These are phyloP conservation scores for Globisporangium spinosum DNA, from an alignment of 352 stramenopile species.

Conservation along the genomic window DNA sequence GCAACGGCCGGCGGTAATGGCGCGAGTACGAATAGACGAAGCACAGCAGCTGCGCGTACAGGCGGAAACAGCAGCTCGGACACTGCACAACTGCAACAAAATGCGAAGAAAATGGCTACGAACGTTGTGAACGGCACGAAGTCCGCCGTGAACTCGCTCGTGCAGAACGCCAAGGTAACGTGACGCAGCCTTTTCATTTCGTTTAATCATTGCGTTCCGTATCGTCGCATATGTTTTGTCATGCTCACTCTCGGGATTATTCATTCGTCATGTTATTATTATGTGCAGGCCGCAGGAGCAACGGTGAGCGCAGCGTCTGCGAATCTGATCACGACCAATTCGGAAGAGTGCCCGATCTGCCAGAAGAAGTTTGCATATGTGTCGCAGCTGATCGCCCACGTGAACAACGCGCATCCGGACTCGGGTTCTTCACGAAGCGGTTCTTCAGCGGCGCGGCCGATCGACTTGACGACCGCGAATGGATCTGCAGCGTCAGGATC, in stretches of 20 bases:
- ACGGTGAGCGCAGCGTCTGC: slow-evolving; percentile 15
- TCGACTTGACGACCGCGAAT: slow-evolving; percentile 8
- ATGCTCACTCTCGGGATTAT: background rate
- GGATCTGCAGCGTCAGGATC: background rate
- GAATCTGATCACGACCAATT: slow-evolving; percentile 30
- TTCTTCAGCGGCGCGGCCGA: background rate
- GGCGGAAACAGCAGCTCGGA: background rate
- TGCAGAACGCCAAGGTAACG: slow-evolving; percentile 43
- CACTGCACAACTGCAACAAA: slow-evolving; percentile 24
- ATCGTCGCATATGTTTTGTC: background rate
- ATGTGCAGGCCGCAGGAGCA: slow-evolving; percentile 13
- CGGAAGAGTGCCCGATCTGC: slow-evolving; percentile 70
- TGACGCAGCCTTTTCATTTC: background rate
- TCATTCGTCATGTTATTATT: background rate
- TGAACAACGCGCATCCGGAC: slow-evolving; percentile 69
- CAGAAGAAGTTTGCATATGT: slow-evolving; percentile 71
- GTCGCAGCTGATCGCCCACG: slow-evolving; percentile 67
- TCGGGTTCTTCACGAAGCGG: slow-evolving; percentile 1
- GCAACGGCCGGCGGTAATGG: background rate
- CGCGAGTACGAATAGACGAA: slow-evolving; percentile 15
- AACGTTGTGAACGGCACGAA: slow-evolving; percentile 37
- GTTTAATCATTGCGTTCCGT: background rate
- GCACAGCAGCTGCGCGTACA: slow-evolving; percentile 1
- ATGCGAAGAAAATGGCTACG: slow-evolving; percentile 28
- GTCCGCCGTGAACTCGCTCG: slow-evolving; percentile 37